A percentile compares a stretch with the other conserved stretches of the same genome.
phyloP scores from a whole-genome alignment of 345 rosid genomes.

The Hibiscus mutabilis region DNA sequence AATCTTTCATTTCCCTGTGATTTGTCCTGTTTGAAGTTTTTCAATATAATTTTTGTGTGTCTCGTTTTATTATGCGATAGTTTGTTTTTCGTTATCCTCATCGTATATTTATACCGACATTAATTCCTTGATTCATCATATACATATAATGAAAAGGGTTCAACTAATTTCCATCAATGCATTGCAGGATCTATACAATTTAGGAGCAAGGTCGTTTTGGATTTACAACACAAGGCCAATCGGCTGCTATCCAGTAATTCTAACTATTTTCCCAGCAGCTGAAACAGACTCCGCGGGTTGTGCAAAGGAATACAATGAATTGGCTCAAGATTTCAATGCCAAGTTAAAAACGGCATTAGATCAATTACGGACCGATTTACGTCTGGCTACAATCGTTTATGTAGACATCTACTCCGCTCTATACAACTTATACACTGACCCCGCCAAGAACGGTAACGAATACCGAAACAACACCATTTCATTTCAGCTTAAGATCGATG shows the following conservation, averaged over 20 bases:
- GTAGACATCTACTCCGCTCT: background rate
- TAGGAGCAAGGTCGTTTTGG: conserved; percentile 55
- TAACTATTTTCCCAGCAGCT: conserved; percentile 23
- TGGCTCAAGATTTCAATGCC: background rate
- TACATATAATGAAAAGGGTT: background rate
- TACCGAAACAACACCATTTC: background rate
- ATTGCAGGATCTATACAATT: conserved; percentile 28
- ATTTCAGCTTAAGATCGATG: background rate
- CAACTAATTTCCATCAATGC: background rate
- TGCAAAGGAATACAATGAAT: conserved; percentile 31
- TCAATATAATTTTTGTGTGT: too few species aligned
- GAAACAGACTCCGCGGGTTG: conserved; percentile 39
- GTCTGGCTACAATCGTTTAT: background rate
- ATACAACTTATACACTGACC: background rate
- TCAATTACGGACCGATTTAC: background rate
- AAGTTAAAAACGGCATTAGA: background rate
- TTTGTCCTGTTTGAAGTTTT: too few species aligned
- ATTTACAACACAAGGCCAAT: conserved; percentile 59
- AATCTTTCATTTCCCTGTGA: too few species aligned
- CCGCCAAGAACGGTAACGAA: conserved; percentile 33
- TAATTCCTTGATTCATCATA: background rate
- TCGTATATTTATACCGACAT: background rate
- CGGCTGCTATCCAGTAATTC: conserved; percentile 37
- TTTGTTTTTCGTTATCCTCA: too few species aligned
- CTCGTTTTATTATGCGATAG: too few species aligned